Evolutionary conservation across 2,329 filamentous ascomycete species (phyloP), one percentile per base, ranked within the genome.

Genomic region (Didymella exigua): DNA sequence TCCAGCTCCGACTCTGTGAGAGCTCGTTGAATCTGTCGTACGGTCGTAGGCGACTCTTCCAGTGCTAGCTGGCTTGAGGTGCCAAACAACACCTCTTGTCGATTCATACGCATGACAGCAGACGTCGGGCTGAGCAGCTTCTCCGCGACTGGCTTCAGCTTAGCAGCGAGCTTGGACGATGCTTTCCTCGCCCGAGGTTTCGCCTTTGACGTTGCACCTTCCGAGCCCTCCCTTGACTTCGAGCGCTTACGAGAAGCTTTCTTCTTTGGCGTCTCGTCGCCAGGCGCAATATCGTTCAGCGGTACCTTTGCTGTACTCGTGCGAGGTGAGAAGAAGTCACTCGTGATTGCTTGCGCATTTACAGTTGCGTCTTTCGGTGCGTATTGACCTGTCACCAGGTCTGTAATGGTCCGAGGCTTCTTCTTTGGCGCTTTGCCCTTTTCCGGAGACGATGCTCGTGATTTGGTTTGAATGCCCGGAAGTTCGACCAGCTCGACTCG

Each of bases 41-140:
- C 60, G 23, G 68, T 67, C 2, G 64, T 65, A 1, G 75, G 75
- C 4, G 75, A 76, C 40, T 75, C 73, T 26, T 75, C 73, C 1
- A 69, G 62, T 14, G 67, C 73, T 23, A 77, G 63, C 52, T 77
- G 75, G 55, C 75, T 76, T 2, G 74, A 76, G 13, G 75, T 77
- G 14, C 75, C 75, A 45, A 77, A 77, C 1, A 76, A 59, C 8
- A 77, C 47, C 21, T 75, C 69, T 53, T 77, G 75, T 27, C 59
- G 60, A 36, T 65, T 59, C 38, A 75, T 18, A 29, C 64, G 59
- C 27, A 57, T 34, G 5, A 62, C 42, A 10, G 73, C 73, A 18
- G 72, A 71, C 1, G 62, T 49, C 11, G 75, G 75, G 11, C 73
- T 75, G 11, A 76, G 67, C 5, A 77, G 50, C 58, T 74, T 76